These are phyloP conservation scores for Gaillardinia entomophila DNA, from an alignment of 805 yeast species.

Conservation along the genomic window DNA sequence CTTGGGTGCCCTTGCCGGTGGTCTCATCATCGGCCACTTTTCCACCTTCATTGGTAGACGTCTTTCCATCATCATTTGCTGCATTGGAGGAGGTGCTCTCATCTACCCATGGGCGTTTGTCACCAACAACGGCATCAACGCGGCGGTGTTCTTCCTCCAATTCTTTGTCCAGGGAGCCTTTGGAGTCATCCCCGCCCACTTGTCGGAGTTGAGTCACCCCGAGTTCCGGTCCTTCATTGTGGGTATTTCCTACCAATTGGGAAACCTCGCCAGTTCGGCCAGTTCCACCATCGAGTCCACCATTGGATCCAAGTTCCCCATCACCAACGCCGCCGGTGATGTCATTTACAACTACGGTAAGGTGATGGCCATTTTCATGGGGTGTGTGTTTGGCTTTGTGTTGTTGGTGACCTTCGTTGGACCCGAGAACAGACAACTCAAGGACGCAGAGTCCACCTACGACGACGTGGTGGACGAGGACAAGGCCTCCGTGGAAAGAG, in stretches of 20 bases:
- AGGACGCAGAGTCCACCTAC: background rate
- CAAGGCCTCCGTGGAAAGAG: background rate
- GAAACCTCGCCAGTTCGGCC: slow-evolving; percentile 63
- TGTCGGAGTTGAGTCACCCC: slow-evolving; percentile 58
- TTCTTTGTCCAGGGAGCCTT: slow-evolving; percentile 65
- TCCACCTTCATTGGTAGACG: slow-evolving; percentile 60
- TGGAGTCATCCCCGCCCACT: slow-evolving; percentile 62
- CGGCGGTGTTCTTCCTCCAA: slow-evolving; percentile 58
- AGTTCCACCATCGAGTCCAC: slow-evolving; percentile 65
- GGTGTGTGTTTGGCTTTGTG: slow-evolving; percentile 53
- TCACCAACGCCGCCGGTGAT: slow-evolving; percentile 15
- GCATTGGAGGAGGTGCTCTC: slow-evolving; percentile 52
- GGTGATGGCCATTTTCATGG: slow-evolving; percentile 64
- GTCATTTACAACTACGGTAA: slow-evolving; percentile 44
- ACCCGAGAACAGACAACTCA: slow-evolving; percentile 44
- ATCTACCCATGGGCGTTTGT: slow-evolving; percentile 48
- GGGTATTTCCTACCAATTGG: slow-evolving; percentile 63
- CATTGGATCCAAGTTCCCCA: slow-evolving; percentile 48
- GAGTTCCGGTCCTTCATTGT: slow-evolving; percentile 57
- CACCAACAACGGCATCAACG: slow-evolving; percentile 39
- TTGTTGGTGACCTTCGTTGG: slow-evolving; percentile 49
- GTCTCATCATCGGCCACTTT: slow-evolving; percentile 52
- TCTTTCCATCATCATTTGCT: slow-evolving; percentile 44
- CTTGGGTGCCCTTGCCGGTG: slow-evolving; percentile 65
- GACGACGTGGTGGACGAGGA: background rate